Evolutionary conservation across 768 basidiomycete species (phyloP).

Genomic region (Termitomyces sp.): DNA sequence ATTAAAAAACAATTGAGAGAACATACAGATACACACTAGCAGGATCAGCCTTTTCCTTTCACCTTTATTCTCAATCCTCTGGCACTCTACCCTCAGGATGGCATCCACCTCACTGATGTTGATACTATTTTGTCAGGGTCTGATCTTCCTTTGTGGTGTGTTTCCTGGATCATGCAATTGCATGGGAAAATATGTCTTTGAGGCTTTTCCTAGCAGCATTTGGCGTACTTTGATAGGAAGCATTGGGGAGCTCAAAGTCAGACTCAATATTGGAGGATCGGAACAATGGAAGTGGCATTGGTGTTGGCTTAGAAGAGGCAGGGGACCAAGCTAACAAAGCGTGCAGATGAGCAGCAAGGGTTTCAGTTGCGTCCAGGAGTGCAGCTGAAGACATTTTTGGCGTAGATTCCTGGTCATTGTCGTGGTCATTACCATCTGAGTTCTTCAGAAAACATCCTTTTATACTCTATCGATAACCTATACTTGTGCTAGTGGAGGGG

Average conservation of each 20-base stretch:
- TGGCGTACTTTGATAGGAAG: constrained; percentile 31
- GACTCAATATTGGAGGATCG: constrained; percentile 52
- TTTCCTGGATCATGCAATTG: constrained; percentile 61
- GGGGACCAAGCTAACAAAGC: constrained; percentile 56
- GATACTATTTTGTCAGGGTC: constrained; percentile 55
- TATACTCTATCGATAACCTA: too few relatives aligned
- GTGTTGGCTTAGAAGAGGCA: constrained; percentile 26
- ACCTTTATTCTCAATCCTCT: constrained; percentile 42
- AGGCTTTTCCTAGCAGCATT: constrained; percentile 58
- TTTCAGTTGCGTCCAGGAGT: constrained; percentile 31
- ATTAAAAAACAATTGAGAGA: constrained; percentile 11
- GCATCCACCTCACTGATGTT: constrained; percentile 60
- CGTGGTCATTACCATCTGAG: constrained; percentile 26
- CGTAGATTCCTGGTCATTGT: constrained; percentile 39
- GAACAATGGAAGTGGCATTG: constrained; percentile 26
- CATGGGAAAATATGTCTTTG: constrained; percentile 65
- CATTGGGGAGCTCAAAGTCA: constrained; percentile 53
- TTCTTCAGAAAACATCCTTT: too few relatives aligned
- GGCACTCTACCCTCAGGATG: constrained; percentile 43
- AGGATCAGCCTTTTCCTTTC: constrained; percentile 50
- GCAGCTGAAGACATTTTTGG: constrained; percentile 32
- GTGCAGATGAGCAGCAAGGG: constrained; percentile 61
- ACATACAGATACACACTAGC: constrained; percentile 40
- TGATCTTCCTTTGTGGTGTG: constrained; percentile 54
- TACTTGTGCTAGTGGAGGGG: too few relatives aligned